Evolutionary conservation across 2,329 filamentous ascomycete species (phyloP).

Genomic region (Hypoxylon sp.): DNA sequence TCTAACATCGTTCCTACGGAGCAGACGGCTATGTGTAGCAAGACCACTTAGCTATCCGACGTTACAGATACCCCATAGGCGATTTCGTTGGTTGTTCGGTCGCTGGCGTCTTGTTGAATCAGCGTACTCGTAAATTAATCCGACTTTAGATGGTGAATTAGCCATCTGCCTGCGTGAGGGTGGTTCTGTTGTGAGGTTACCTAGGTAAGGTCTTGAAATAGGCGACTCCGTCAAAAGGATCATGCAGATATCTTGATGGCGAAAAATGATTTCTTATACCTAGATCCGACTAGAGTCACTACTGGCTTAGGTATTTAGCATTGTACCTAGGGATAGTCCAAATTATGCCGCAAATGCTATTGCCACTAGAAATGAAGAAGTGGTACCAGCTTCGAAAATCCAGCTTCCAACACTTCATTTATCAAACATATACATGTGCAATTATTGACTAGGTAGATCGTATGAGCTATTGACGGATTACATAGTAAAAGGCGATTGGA

Average conservation of each 20-base stretch:
- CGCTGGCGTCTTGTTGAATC: conserved; percentile 10
- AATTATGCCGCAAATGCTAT: background rate
- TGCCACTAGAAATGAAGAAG: background rate
- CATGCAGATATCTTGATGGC: background rate
- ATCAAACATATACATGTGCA: background rate
- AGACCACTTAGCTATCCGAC: background rate
- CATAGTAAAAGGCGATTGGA: background rate
- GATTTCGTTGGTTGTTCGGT: conserved; percentile 6
- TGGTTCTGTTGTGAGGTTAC: background rate
- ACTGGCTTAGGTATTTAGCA: background rate
- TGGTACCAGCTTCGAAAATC: background rate
- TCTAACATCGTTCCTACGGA: background rate
- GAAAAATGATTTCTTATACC: background rate
- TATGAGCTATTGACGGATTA: background rate
- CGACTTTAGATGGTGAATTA: background rate
- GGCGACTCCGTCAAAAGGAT: background rate
- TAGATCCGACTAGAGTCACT: background rate
- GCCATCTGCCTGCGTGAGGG: background rate
- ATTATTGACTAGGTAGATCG: background rate
- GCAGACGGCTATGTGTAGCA: background rate
- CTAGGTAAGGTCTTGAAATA: background rate
- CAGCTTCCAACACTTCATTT: background rate
- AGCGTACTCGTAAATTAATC: background rate
- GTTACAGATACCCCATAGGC: conserved; percentile 20
- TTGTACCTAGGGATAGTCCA: background rate